phyloP scores from a whole-genome alignment of 768 basidiomycete genomes.

The Lactarius akahatsu region DNA sequence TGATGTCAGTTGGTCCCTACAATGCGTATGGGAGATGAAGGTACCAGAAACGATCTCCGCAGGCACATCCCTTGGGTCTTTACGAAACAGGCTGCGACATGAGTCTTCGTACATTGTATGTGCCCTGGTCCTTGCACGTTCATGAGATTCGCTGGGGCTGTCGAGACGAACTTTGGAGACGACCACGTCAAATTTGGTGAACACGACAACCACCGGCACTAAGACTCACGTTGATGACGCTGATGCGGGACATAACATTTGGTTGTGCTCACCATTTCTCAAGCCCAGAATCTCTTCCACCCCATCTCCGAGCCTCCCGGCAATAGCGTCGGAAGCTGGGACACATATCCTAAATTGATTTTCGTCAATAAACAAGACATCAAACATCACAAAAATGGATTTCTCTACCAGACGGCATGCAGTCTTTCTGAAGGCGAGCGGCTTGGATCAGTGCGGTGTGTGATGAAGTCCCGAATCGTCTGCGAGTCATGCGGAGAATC shows the following conservation, averaged over 20 bases:
- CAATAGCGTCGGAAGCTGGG: background rate
- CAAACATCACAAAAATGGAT: background rate
- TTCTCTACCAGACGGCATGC: constrained; percentile 5
- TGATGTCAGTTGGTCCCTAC: background rate
- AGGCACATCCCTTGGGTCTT: constrained; percentile 4
- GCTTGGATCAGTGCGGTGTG: background rate
- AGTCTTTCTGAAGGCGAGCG: constrained; percentile 7
- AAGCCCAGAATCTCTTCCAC: background rate
- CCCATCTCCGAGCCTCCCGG: background rate
- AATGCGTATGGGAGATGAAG: background rate
- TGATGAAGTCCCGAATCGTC: constrained; percentile 4
- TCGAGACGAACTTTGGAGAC: background rate
- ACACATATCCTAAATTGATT: background rate
- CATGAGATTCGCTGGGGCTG: background rate
- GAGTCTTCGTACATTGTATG: background rate
- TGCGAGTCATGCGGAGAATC: constrained; percentile 1
- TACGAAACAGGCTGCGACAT: background rate
- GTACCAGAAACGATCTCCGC: constrained; percentile 15
- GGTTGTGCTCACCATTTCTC: background rate
- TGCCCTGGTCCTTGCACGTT: background rate
- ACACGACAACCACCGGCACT: constrained; percentile 13
- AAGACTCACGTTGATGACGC: background rate
- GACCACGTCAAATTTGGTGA: constrained; percentile 16
- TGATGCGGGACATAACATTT: background rate
- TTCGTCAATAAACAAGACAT: background rate